These are phyloP conservation scores for Pyricularia grisea DNA, from an alignment of 2,329 filamentous ascomycete genomes.

Conservation along the genomic window DNA sequence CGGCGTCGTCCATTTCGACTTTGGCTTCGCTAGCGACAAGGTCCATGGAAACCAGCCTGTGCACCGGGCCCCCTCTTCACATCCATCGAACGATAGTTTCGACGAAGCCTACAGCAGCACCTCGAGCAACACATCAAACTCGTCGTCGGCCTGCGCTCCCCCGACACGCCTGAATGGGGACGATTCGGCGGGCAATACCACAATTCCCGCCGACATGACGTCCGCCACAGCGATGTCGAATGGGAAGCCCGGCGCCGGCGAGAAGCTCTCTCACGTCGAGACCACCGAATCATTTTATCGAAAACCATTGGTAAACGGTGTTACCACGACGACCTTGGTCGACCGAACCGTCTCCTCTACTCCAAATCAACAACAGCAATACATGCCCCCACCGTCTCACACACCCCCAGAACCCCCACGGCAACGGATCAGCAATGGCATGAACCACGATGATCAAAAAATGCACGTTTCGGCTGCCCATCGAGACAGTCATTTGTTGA, in stretches of 20 bases:
- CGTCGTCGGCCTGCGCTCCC: neutral
- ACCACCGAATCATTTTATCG: slow-evolving; percentile 1
- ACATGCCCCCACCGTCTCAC: neutral
- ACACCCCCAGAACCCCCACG: slow-evolving; percentile 5
- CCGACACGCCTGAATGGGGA: slow-evolving; percentile 26
- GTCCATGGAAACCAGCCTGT: slow-evolving; percentile 19
- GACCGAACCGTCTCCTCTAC: slow-evolving; percentile 15
- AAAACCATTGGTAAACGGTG: slow-evolving; percentile 16
- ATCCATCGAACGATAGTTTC: slow-evolving; percentile 40
- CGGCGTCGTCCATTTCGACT: slow-evolving; percentile 34
- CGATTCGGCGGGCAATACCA: slow-evolving; percentile 22
- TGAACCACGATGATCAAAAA: slow-evolving; percentile 13
- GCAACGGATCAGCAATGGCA: slow-evolving; percentile 9
- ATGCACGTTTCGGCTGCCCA: slow-evolving; percentile 13
- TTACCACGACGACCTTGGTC: slow-evolving; percentile 13
- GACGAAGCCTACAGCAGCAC: slow-evolving; percentile 36
- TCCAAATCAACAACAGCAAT: slow-evolving; percentile 5
- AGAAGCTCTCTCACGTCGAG: neutral
- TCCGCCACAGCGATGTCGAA: slow-evolving; percentile 52
- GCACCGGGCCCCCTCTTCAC: slow-evolving; percentile 14
- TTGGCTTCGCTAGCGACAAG: slow-evolving; percentile 21
- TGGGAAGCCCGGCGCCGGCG: slow-evolving; percentile 26
- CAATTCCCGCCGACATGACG: slow-evolving; percentile 17
- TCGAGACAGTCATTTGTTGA: slow-evolving; percentile 19
- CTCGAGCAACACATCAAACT: slow-evolving; percentile 38